Base-by-base conservation (phyloP, 768 basidiomycete genomes). In the Sistotremastrum niveocremeum region DNA sequence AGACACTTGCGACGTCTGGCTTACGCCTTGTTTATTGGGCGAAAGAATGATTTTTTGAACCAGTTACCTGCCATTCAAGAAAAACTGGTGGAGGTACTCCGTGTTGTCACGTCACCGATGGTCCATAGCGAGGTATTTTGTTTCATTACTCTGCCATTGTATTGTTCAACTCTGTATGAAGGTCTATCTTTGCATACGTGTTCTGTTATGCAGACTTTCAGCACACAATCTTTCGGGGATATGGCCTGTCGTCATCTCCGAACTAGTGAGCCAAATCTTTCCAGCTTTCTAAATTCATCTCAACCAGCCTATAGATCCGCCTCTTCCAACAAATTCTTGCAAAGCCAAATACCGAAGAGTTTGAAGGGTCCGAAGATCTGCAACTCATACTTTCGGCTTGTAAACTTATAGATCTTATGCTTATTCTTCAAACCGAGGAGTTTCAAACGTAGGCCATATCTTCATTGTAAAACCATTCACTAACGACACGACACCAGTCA, bases 21-120 rank as follows among this genome's bases (percentile, higher is more conserved):
- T 4, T 88, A 86, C 57, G 74, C 84, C 33, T 60, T 99, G n/a
- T 79, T 90, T 46, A 67, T 84, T 1, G 88, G 82, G 9, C 90
- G 91, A 53, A 85, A 84, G 64, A 94, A 99, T 57, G 81, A 88
- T 44, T 95, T 87, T 65, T 62, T 98, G 42, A 79, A 79, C 0
- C 85, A 90, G 50, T 69, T 99, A 34, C 95, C 95, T 10, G 76
- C 77, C 31, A 87, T 99, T n/a, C 91, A 97, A 60, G 95, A 98
- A 65, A 95, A 86, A 63, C 70, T 99, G 9, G 95, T 95, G 7
- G 95, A 99, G 51, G 80, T 91, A 3, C 65, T 98, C 41, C 78
- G 86, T 34, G 85, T 78, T 52, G 75, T 79, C 10, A 68, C 84
- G 1, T 77, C 87, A 3, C 80, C 91, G 1, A 70, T 84, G 41